phyloP scores from a whole-genome alignment of 306 rosid genomes.

The Bauhinia variegata region DNA sequence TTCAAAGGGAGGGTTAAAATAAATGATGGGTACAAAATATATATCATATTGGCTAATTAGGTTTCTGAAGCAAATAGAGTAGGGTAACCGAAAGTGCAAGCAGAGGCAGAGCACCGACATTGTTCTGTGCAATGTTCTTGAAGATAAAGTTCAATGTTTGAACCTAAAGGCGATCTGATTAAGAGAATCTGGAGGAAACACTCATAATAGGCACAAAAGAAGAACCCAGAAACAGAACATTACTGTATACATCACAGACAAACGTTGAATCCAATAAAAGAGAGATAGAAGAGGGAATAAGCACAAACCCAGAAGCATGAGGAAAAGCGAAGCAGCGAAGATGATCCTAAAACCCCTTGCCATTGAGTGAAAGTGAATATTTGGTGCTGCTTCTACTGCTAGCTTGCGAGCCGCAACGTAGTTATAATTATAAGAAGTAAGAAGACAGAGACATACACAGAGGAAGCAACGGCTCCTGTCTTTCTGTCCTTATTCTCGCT shows the following conservation, averaged over 20 bases:
- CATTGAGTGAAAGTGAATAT: slow-evolving; percentile 49
- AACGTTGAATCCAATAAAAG: not conserved
- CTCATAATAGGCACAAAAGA: not conserved
- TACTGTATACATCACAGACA: not conserved
- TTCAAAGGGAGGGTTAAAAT: too few species aligned
- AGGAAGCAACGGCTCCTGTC: slow-evolving; percentile 58
- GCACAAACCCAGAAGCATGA: slow-evolving; percentile 73
- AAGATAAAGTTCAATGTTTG: slow-evolving; percentile 8
- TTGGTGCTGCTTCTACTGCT: not conserved
- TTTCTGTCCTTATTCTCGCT: not conserved
- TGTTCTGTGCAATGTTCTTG: slow-evolving; percentile 1
- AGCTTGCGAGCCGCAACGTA: slow-evolving; percentile 13
- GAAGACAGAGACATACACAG: too few species aligned
- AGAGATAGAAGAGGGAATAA: slow-evolving; percentile 1
- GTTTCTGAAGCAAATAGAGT: not conserved
- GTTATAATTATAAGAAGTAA: too few species aligned
- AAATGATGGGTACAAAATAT: not conserved
- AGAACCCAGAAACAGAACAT: slow-evolving; percentile 17
- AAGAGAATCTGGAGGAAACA: not conserved
- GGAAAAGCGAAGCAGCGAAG: slow-evolving; percentile 51
- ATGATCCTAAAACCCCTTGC: slow-evolving; percentile 47
- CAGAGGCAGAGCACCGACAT: slow-evolving; percentile 46
- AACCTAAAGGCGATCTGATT: slow-evolving; percentile 30
- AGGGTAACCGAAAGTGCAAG: not conserved
- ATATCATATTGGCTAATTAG: not conserved